Conservation (phyloP, 2,329 filamentous ascomycete genomes). For the Penicillium sp. region DNA sequence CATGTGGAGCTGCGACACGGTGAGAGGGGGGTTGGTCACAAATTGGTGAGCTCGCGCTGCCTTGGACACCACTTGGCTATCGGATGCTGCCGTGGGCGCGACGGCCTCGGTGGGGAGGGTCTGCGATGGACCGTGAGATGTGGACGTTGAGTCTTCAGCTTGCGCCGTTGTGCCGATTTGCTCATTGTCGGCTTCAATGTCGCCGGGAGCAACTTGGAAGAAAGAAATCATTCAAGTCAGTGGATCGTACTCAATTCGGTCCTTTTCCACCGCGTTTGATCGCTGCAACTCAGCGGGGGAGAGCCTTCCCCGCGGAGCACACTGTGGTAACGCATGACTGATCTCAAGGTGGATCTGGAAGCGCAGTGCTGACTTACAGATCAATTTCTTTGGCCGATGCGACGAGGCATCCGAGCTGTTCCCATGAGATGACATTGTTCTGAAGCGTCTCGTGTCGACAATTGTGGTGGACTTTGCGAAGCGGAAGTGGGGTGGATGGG, state of each 20-base stretch:
- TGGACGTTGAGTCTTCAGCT: too few species aligned
- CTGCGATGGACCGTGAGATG: slow-evolving; percentile 5
- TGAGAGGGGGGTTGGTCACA: slow-evolving; percentile 38
- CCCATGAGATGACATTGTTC: slow-evolving; percentile 11
- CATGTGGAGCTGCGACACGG: slow-evolving; percentile 37
- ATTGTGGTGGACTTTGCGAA: background rate
- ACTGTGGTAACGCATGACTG: background rate
- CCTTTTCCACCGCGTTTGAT: too few species aligned
- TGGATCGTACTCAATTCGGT: too few species aligned
- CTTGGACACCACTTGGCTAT: slow-evolving; percentile 31
- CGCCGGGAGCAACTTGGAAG: slow-evolving; percentile 38
- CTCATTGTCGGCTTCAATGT: slow-evolving; percentile 26
- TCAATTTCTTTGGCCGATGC: slow-evolving; percentile 37
- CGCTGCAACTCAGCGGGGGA: background rate
- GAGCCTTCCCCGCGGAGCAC: slow-evolving; percentile 4
- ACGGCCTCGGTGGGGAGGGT: slow-evolving; percentile 29
- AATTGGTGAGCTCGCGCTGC: slow-evolving; percentile 41
- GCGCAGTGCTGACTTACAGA: slow-evolving; percentile 27
- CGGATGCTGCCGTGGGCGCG: slow-evolving; percentile 32
- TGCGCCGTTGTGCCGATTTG: slow-evolving; percentile 2
- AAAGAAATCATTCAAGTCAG: too few species aligned
- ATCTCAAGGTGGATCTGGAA: background rate
- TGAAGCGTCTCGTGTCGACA: background rate
- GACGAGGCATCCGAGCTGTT: slow-evolving; percentile 9
- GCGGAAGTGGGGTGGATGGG: slow-evolving; percentile 11